phyloP scores from a whole-genome alignment of 2,329 filamentous ascomycete species.

The Epichloe uncinata region DNA sequence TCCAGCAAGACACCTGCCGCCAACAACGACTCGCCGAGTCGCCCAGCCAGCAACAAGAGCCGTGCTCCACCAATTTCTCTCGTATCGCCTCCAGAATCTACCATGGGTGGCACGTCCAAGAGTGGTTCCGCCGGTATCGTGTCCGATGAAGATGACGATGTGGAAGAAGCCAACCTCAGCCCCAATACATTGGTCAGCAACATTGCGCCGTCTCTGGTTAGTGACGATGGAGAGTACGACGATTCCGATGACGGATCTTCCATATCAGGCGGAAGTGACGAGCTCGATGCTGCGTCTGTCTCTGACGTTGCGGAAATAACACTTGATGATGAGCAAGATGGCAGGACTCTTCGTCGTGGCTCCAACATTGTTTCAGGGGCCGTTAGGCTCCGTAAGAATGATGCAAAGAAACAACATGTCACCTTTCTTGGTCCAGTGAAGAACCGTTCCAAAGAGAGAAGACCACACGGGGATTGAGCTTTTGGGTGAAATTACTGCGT shows the following conservation, averaged over 20 bases:
- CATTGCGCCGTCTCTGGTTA: conserved; percentile 66
- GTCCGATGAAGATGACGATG: conserved; percentile 36
- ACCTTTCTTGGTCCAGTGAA: conserved; percentile 40
- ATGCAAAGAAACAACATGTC: conserved; percentile 34
- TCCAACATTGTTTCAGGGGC: conserved; percentile 29
- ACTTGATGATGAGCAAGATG: conserved; percentile 42
- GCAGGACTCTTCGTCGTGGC: conserved; percentile 31
- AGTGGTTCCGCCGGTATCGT: conserved; percentile 12
- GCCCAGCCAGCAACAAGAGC: conserved; percentile 46
- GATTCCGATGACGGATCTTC: conserved; percentile 54
- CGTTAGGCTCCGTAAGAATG: conserved; percentile 40
- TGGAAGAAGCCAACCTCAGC: conserved; percentile 48
- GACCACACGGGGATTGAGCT: conserved; percentile 10
- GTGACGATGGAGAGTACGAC: conserved; percentile 68
- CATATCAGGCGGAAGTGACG: conserved; percentile 43
- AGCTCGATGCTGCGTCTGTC: conserved; percentile 42
- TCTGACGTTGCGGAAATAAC: conserved; percentile 50
- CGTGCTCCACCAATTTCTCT: conserved; percentile 26
- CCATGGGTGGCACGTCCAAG: conserved; percentile 10
- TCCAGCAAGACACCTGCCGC: conserved; percentile 37
- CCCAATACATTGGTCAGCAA: conserved; percentile 59
- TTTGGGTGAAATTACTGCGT: not conserved
- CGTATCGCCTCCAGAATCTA: conserved; percentile 21
- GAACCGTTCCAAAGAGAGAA: conserved; percentile 22
- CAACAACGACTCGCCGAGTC: conserved; percentile 23